Base-by-base conservation (phyloP, 176 grass and related monocot genomes). In the Phragmites australis region DNA sequence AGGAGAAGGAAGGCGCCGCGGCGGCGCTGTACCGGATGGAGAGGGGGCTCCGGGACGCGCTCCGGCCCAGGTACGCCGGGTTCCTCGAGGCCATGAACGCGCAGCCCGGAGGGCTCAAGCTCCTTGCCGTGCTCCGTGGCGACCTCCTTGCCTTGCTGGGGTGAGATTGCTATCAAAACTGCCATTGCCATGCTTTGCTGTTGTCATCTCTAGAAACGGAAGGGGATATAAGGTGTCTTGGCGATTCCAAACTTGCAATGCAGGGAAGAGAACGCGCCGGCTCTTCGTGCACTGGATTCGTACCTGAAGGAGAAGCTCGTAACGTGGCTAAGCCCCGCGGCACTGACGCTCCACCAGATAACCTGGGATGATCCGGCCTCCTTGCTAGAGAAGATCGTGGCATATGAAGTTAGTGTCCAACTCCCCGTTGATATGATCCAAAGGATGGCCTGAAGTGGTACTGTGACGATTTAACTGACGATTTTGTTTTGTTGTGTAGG, bases 281-380 rank as follows among this genome's bases (percentile, higher is more conserved):
- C 90, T 18, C 84, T 97, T 56, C 91, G 90, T 34, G 94, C 94
- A 15, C 61, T 97, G 70, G 94, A 97, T 47, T 86, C 77, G 63
- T 97, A 97, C 85, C 74, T 97, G 85, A 97, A 97, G 90, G 90
- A 97, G 83, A 97, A 97, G 65, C 91, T 97, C 53, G 89, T 92
- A 30, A 94, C 92, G 1, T 97, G 94, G 94, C 94, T 97, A 66
- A 97, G 94, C 81, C 92, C 94, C 14, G 94, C 94, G 1, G 90
- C 92, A 15, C 83, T 97, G 58, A 74, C 83, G 16, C 94, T 97
- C 72, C 94, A 97, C 71, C 94, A 91, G 64, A 90, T 97, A 55
- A 97, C 92, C 30, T 94, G 94, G 94, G 92, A 97, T 63, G 92
- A 97, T 91, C 91, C 92, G 74, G 92, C 94, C 27, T 92, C 92